Evolutionary conservation across 805 yeast species (phyloP).

Genomic region (Myxozyma sirexii): DNA sequence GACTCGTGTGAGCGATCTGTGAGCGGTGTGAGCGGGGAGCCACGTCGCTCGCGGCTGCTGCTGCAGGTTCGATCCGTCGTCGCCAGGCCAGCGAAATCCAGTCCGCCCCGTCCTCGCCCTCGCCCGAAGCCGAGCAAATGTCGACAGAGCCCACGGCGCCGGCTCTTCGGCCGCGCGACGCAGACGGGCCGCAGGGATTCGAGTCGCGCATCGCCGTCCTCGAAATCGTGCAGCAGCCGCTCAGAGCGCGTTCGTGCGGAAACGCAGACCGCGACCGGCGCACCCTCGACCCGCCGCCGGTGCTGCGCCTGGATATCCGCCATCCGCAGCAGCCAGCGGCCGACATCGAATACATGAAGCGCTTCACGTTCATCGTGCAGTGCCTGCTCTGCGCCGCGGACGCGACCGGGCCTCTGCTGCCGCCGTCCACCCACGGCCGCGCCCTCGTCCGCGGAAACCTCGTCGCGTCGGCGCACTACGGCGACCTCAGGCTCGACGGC

Average conservation of each 20-base stretch:
- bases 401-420: not conserved
- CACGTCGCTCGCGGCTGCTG: not conserved
- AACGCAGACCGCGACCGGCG: constrained; percentile 34
- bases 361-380: constrained; percentile 30
- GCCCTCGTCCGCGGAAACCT: constrained; percentile 32
- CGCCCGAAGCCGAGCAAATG: not conserved
- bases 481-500: constrained; percentile 23
- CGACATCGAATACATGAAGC: constrained; percentile 27
- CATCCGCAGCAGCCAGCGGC: constrained; percentile 8
- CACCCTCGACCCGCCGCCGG: constrained; percentile 35
- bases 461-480: constrained; percentile 27
- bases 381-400: constrained; percentile 22
- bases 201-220: constrained; percentile 18
- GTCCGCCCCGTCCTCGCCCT: not conserved
- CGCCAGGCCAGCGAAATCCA: no score
- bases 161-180: constrained; percentile 22
- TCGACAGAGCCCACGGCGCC: not conserved
- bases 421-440: constrained; percentile 6
- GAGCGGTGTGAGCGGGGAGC: not conserved
- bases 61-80: no score
- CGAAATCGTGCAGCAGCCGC: constrained; percentile 32
- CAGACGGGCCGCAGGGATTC: constrained; percentile 29
- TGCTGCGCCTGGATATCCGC: constrained; percentile 29
- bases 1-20: no score
- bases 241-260: constrained; percentile 35